These are phyloP conservation scores for Aspergillus bertholletiae DNA, from an alignment of 495 filamentous ascomycete genomes.

Conservation along the genomic window DNA sequence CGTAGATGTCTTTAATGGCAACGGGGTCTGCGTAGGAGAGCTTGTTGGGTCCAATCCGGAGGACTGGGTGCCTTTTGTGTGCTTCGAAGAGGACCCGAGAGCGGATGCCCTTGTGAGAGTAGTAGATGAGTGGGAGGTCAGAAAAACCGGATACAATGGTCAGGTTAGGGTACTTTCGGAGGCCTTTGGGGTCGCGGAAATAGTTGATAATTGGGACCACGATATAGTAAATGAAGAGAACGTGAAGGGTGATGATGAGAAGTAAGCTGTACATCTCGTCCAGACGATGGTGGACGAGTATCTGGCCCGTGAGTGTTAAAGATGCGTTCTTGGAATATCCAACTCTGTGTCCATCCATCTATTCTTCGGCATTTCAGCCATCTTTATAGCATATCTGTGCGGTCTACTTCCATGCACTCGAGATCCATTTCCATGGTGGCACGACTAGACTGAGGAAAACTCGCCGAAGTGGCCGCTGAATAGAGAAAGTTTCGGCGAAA, in stretches of 20 bases:
- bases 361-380: too few species aligned
- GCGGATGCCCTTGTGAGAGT: constrained; percentile 29
- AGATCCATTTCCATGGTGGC: too few species aligned
- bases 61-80: constrained; percentile 36
- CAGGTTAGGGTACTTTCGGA: constrained; percentile 40
- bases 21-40: constrained; percentile 33
- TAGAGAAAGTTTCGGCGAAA: too few species aligned
- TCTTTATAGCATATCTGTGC: too few species aligned
- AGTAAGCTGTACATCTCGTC: background rate
- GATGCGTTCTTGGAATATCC: too few species aligned
- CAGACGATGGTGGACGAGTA: too few species aligned
- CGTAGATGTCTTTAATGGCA: constrained; percentile 52
- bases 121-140: constrained; percentile 31
- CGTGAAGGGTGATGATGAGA: background rate
- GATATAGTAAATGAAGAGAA: background rate
- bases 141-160: constrained; percentile 35
- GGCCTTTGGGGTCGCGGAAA: constrained; percentile 34
- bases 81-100: constrained; percentile 29
- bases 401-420: too few species aligned
- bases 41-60: constrained; percentile 45
- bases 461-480: too few species aligned
- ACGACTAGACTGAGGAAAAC: too few species aligned
- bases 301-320: too few species aligned
- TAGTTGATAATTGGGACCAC: constrained; percentile 25
- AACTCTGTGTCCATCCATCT: too few species aligned